These are phyloP conservation scores for Claviceps spartinae DNA, from an alignment of 2,329 filamentous ascomycete genomes.

Conservation along the genomic window DNA sequence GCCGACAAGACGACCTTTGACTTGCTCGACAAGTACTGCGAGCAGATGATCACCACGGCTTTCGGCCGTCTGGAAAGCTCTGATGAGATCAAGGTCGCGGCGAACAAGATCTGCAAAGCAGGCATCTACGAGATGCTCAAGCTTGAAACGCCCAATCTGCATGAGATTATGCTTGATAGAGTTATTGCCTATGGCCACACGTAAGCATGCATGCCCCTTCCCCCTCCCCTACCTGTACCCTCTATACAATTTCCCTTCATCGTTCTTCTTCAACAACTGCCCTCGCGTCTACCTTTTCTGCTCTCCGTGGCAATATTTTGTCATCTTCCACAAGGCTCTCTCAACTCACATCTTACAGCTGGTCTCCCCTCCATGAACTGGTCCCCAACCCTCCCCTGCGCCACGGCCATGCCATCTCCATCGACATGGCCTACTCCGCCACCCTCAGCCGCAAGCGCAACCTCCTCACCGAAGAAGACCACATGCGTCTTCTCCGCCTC, in stretches of 20 bases:
- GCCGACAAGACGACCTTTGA: conserved; percentile 53
- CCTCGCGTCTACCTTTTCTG: background rate
- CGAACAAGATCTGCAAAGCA: conserved; percentile 54
- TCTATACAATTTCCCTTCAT: background rate
- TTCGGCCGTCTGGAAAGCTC: conserved; percentile 50
- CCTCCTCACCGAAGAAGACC: conserved; percentile 45
- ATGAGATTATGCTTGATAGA: conserved; percentile 58
- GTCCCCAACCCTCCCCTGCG: conserved; percentile 54
- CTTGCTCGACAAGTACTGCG: conserved; percentile 54
- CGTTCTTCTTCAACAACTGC: background rate
- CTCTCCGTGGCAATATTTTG: too few relatives aligned
- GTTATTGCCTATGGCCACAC: conserved; percentile 65
- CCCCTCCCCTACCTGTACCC: background rate
- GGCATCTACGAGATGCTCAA: conserved; percentile 62
- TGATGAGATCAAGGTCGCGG: conserved; percentile 17
- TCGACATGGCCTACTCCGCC: conserved; percentile 64
- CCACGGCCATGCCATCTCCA: conserved; percentile 61
- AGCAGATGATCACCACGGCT: conserved; percentile 49
- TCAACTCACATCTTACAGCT: conserved; percentile 24
- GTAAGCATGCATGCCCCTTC: conserved; percentile 19
- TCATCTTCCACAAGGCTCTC: background rate
- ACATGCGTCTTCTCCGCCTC: conserved; percentile 47
- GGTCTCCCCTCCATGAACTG: conserved; percentile 60
- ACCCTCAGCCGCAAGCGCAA: conserved; percentile 52
- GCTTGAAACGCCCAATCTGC: conserved; percentile 58